A percentile compares a stretch with the other conserved stretches of the same genome.
phyloP scores from a whole-genome alignment of 768 basidiomycete genomes.

The Hydnum rufescens region DNA sequence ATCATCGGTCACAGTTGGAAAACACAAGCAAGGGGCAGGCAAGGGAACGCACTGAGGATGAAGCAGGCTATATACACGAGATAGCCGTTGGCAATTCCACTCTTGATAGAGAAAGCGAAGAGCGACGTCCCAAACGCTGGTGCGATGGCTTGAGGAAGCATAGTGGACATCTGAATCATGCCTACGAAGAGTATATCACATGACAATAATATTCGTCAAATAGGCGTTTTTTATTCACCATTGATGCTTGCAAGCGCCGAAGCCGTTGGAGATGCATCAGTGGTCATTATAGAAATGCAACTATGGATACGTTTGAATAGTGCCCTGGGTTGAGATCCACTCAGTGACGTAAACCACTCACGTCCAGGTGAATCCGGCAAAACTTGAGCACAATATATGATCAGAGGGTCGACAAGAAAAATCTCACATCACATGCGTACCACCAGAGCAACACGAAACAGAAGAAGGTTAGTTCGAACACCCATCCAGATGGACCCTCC shows the following conservation, averaged over 20 bases:
- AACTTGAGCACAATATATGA: neutral
- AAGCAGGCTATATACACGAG: neutral
- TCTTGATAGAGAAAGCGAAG: neutral
- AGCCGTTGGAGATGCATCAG: neutral
- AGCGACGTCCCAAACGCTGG: neutral
- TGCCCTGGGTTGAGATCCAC: no score
- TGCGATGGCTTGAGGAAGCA: neutral
- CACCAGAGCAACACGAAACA: neutral
- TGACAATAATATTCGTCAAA: neutral
- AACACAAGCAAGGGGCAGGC: neutral
- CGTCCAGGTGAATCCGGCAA: neutral
- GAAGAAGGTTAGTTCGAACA: neutral
- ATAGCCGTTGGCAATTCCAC: neutral
- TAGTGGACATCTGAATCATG: neutral
- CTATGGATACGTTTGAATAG: no score
- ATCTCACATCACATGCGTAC: neutral
- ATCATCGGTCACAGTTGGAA: no score
- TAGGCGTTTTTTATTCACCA: neutral
- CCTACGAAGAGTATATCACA: neutral
- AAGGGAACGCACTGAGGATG: neutral
- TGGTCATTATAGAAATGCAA: neutral
- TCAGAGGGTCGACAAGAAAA: neutral
- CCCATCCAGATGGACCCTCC: neutral
- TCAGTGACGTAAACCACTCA: neutral
- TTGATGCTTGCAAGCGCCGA: neutral